Evolutionary conservation across 805 yeast genomes (phyloP).

Genomic region (Lipomyces oligophaga): DNA sequence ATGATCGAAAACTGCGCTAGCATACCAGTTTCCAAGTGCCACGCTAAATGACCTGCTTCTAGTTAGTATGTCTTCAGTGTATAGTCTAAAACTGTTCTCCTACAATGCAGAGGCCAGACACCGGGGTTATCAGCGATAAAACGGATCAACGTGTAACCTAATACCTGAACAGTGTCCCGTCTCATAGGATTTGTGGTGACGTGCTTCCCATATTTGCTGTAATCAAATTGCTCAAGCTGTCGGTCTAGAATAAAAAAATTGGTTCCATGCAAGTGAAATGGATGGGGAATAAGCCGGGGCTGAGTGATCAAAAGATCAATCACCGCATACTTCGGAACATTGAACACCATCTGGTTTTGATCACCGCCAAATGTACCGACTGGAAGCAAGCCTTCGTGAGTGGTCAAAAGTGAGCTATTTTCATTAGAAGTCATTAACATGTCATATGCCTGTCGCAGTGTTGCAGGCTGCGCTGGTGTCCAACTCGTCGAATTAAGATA

Average conservation of each 20-base stretch:
- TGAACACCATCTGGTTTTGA: slow-evolving; percentile 32
- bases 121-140: slow-evolving; percentile 85
- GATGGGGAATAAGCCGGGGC: slow-evolving; percentile 79
- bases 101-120: slow-evolving; percentile 87
- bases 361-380: slow-evolving; percentile 17
- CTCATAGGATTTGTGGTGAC: slow-evolving; percentile 45
- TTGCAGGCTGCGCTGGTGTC: not conserved
- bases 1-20: slow-evolving; percentile 60
- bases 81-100: not conserved
- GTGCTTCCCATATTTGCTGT: slow-evolving; percentile 51
- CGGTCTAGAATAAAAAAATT: slow-evolving; percentile 67
- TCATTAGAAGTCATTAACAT: slow-evolving; percentile 1
- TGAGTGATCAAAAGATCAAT: slow-evolving; percentile 70
- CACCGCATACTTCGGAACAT: slow-evolving; percentile 44
- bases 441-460: slow-evolving; percentile 1
- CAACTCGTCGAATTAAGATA: slow-evolving; percentile 31
- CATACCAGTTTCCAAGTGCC: slow-evolving; percentile 95
- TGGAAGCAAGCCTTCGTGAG: slow-evolving; percentile 1
- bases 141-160: slow-evolving; percentile 60
- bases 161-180: slow-evolving; percentile 64
- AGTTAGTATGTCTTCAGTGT: slow-evolving; percentile 44
- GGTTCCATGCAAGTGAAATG: slow-evolving; percentile 91
- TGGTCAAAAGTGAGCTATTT: slow-evolving; percentile 19
- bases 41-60: slow-evolving; percentile 87
- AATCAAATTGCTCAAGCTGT: slow-evolving; percentile 48